A percentile compares a stretch with the other conserved stretches of the same genome.
phyloP scores from a whole-genome alignment of 2,329 filamentous ascomycete genomes.

The Sporothrix inflata region DNA sequence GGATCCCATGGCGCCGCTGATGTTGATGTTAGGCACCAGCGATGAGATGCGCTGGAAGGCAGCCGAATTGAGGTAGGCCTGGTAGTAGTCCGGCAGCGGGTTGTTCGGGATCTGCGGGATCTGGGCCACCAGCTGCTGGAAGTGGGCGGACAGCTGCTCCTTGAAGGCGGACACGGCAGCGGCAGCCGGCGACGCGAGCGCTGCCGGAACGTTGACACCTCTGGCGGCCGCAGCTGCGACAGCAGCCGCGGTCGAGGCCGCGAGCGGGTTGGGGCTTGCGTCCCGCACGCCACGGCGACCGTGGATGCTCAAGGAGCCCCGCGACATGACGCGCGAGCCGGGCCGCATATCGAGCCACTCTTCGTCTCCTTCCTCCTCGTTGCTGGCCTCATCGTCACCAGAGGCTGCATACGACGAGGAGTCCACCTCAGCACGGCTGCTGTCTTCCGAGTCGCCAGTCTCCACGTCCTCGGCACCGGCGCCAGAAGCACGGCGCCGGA shows the following conservation, averaged over 20 bases:
- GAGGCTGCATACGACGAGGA: constrained; percentile 32
- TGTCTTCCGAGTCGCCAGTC: constrained; percentile 15
- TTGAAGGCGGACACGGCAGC: constrained; percentile 71
- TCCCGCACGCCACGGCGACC: constrained; percentile 33
- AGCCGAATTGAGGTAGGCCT: constrained; percentile 62
- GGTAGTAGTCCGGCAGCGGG: constrained; percentile 64
- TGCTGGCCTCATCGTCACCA: constrained; percentile 27
- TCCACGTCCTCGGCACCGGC: constrained; percentile 11
- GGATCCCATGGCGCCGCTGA: constrained; percentile 45
- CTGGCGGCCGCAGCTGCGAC: constrained; percentile 34
- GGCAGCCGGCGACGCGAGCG: constrained; percentile 58
- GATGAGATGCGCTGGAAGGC: constrained; percentile 74
- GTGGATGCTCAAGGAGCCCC: constrained; percentile 25
- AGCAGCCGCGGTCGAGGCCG: constrained; percentile 30
- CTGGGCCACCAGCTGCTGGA: constrained; percentile 62
- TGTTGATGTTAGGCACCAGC: constrained; percentile 70
- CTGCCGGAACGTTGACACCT: constrained; percentile 41
- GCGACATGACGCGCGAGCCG: constrained; percentile 21
- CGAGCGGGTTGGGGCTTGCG: constrained; percentile 34
- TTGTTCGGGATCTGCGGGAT: constrained; percentile 51
- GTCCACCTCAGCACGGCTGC: constrained; percentile 31
- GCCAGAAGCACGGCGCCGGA: constrained; percentile 23
- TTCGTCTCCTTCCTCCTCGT: constrained; percentile 43
- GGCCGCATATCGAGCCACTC: constrained; percentile 46
- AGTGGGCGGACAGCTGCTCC: constrained; percentile 68